phyloP scores from a whole-genome alignment of 192 early-diverging fungal species.

The Obelidium mucronatum region DNA sequence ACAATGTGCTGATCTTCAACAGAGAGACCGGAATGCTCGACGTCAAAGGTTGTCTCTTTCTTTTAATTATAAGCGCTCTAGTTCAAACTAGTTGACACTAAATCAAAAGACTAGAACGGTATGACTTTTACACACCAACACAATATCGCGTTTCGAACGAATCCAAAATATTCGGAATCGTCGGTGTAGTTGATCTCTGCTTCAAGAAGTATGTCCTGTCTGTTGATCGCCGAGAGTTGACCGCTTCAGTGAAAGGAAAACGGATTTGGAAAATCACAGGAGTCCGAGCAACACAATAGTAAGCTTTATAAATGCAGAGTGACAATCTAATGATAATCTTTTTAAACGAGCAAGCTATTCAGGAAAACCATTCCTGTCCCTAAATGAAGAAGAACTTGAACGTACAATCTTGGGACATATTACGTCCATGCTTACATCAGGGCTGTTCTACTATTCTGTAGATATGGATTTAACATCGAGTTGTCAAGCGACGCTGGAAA shows the following conservation, averaged over 20 bases:
- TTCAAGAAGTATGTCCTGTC: constrained; percentile 29
- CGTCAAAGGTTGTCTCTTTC: neutral
- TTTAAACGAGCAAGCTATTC: neutral
- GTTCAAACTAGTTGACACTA: neutral
- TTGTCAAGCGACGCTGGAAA: constrained; percentile 7
- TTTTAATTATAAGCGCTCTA: neutral
- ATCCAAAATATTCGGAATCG: constrained; percentile 18
- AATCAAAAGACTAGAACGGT: neutral
- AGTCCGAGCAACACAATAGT: constrained; percentile 13
- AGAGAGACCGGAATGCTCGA: constrained; percentile 3
- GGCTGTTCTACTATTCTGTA: constrained; percentile 26
- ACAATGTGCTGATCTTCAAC: constrained; percentile 15
- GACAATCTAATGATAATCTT: neutral
- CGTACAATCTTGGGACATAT: constrained; percentile 8
- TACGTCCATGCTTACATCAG: constrained; percentile 16
- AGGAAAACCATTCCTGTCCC: constrained; percentile 2
- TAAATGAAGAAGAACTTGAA: constrained; percentile 39
- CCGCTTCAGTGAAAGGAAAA: constrained; percentile 18
- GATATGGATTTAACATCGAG: constrained; percentile 32
- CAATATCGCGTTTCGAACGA: neutral
- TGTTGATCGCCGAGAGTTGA: constrained; percentile 12
- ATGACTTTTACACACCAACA: constrained; percentile 14
- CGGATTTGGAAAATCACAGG: constrained; percentile 28
- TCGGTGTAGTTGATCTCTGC: constrained; percentile 26
- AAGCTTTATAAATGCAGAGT: constrained; percentile 5